Evolutionary conservation across 2,329 filamentous ascomycete genomes (phyloP).

Genomic region (Hirsutella rhossiliensis): DNA sequence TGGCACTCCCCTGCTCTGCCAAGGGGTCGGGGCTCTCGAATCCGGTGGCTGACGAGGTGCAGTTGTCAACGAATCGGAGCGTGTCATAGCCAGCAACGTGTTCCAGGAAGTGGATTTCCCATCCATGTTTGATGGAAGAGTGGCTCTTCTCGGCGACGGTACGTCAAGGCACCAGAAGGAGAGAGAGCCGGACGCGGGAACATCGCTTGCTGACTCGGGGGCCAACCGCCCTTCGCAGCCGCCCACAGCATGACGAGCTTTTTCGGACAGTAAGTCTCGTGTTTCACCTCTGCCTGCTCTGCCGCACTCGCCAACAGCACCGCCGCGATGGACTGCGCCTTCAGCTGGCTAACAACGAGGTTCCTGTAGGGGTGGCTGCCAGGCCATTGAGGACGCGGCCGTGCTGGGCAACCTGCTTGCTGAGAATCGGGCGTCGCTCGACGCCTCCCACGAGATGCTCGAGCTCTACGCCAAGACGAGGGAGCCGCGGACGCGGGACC

Average conservation of each 20-base stretch:
- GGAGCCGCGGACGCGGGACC: conserved; percentile 5
- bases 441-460: conserved; percentile 2
- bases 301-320: no score
- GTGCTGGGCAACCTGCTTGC: conserved; percentile 6
- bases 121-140: conserved; percentile 7
- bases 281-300: background rate
- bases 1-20: background rate
- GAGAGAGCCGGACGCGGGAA: background rate
- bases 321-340: no score
- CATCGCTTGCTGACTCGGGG: background rate
- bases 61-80: conserved; percentile 9
- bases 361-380: conserved; percentile 5
- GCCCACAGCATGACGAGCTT: conserved; percentile 11
- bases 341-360: background rate
- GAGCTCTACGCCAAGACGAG: conserved; percentile 5
- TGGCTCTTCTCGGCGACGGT: conserved; percentile 10
- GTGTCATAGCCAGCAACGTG: conserved; percentile 8
- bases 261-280: conserved; percentile 6
- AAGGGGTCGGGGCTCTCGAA: background rate
- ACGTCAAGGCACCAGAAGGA: background rate
- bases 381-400: conserved; percentile 8
- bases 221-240: conserved; percentile 2
- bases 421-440: conserved; percentile 3
- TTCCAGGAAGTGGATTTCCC: conserved; percentile 10
- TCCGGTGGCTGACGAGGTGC: background rate